Conservation (phyloP, 495 filamentous ascomycete genomes). For the Neurospora sp. region DNA sequence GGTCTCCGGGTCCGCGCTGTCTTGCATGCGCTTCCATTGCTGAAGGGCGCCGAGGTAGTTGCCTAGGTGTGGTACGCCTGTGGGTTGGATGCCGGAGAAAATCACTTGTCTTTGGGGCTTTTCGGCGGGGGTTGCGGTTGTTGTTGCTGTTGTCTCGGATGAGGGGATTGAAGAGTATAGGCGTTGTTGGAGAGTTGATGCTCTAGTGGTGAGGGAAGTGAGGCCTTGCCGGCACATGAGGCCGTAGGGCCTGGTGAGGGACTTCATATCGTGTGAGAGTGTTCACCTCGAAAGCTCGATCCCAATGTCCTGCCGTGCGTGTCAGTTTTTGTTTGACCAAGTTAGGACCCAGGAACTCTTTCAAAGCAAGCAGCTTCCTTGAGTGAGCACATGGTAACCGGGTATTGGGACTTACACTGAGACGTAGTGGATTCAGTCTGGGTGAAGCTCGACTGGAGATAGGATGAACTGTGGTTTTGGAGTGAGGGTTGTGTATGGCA, state of each 20-base stretch:
- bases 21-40: constrained; percentile 74
- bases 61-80: constrained; percentile 87
- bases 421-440: not conserved
- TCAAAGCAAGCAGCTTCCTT: not conserved
- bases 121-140: not conserved
- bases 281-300: not conserved
- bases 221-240: not conserved
- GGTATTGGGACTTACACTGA: not conserved
- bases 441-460: not conserved
- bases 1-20: constrained; percentile 41
- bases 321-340: not conserved
- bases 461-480: not conserved
- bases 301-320: not conserved
- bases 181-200: not conserved
- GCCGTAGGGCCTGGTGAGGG: not conserved
- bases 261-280: not conserved
- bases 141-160: not conserved
- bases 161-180: not conserved
- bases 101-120: constrained; percentile 33
- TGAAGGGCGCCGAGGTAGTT: constrained; percentile 92
- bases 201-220: not conserved
- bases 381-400: not conserved
- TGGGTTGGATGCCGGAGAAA: constrained; percentile 96
- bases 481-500: not conserved
- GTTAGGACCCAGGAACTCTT: not conserved